These are phyloP conservation scores for Kuraishia ogatae DNA, from an alignment of 805 yeast genomes.

Conservation along the genomic window DNA sequence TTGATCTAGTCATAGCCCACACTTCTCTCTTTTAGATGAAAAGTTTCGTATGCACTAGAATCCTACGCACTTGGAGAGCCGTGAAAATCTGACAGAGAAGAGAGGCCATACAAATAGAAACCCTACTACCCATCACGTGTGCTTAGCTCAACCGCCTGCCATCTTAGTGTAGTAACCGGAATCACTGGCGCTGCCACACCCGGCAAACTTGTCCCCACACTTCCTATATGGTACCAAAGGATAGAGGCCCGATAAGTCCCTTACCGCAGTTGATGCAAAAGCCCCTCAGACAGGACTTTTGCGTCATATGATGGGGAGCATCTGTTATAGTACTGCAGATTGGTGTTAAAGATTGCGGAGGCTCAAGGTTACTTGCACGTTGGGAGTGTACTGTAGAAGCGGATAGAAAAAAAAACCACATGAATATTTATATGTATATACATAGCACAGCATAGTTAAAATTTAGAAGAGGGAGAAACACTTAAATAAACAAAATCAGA, in stretches of 20 bases:
- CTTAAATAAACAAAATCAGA: neutral
- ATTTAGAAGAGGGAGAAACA: neutral
- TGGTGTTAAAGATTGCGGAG: neutral
- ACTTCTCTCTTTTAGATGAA: neutral
- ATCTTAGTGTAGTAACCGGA: too few relatives aligned
- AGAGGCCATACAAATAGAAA: neutral
- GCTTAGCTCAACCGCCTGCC: too few relatives aligned
- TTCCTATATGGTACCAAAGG: neutral
- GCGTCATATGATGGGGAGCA: neutral
- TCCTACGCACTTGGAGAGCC: neutral
- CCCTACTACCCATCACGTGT: neutral
- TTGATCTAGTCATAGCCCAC: neutral
- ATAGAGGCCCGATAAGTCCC: too few relatives aligned
- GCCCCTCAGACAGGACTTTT: neutral
- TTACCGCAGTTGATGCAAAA: neutral
- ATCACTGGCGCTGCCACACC: too few relatives aligned
- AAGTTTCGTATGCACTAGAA: neutral
- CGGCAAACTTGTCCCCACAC: too few relatives aligned
- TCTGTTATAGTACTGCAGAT: neutral
- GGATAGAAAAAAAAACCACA: too few relatives aligned
- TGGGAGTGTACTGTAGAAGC: too few relatives aligned
- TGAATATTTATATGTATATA: too few relatives aligned
- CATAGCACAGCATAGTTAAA: neutral
- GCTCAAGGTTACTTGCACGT: too few relatives aligned
- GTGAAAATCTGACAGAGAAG: neutral